Conservation (phyloP, 306 rosid genomes). For the Sesbania bispinosa region DNA sequence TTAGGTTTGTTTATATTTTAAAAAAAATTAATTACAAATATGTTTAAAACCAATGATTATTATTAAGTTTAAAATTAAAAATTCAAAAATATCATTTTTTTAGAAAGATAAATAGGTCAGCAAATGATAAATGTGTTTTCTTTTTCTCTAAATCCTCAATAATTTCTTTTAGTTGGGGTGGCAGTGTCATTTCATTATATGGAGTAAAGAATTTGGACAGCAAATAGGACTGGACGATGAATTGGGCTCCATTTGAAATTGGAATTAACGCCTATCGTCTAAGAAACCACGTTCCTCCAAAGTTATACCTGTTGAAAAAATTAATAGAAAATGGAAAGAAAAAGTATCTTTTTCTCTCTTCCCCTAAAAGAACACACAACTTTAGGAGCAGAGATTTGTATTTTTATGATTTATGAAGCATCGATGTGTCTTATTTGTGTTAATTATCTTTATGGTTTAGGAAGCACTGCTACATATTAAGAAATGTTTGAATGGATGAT, state of each 20-base stretch:
- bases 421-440: neutral
- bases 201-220: neutral
- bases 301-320: neutral
- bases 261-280: neutral
- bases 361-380: neutral
- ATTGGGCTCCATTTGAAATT: neutral
- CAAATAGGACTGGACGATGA: neutral
- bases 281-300: neutral
- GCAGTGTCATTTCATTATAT: neutral
- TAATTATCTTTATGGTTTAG: neutral
- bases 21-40: no score
- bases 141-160: neutral
- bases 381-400: neutral
- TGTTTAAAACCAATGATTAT: no score
- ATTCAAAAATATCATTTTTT: no score
- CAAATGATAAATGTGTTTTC: neutral
- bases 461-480: neutral
- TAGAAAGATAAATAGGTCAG: neutral
- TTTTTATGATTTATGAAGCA: neutral
- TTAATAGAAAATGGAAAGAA: neutral
- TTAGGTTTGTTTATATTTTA: neutral
- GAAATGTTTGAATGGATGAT: neutral
- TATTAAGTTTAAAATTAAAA: no score
- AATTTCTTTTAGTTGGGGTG: neutral
- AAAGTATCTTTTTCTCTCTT: neutral